Evolutionary conservation across 495 filamentous ascomycete genomes (phyloP), one percentile per base, ranked within the genome.

Genomic region (Xylaria flabelliformis): DNA sequence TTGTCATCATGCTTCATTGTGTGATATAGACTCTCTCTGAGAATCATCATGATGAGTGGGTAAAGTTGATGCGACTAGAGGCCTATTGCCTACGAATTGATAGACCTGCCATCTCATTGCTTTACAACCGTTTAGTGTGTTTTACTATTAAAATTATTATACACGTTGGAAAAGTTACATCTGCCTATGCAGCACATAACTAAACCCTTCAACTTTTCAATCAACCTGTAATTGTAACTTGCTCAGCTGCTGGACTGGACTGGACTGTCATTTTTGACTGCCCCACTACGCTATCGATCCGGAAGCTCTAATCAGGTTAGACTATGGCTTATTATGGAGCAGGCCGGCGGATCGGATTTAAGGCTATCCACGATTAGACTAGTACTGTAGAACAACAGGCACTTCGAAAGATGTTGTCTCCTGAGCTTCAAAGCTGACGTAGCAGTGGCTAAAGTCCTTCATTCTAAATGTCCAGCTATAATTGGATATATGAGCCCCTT

Each of bases 1-100:
- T 29, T 34, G 71, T 59, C 32, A 36, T 32, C 74, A 76, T 77
- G 26, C 41, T 44, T 62, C 44, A 70, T 70, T 61, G 39, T 59
- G 29, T 39, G 36, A 39, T 17, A 0, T 17, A 21, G 26, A 13
- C 8, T 51, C 48, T 56, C 12, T 48, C 44, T 24, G 12, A 41
- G 32, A 3, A 64, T 4, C 4, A 15, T 46, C 32, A 29, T 66
- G 44, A 59, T 46, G 4, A 26, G 41, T 29, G 26, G 2, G 24
- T 46, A 42, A 65, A 41, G 19, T 24, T 34, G 44, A 51, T 19
- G 17, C 12, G 44, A 7, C n/a, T 6, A 12, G 62, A 64, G 26
- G 26, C 10, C 9, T 5, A 29, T 46, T 48, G 26, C 10, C 9
- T 5, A 29, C 29, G 29, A 3, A 46, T 32, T 17, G 15, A 24